These are phyloP conservation scores for Colletotrichum shisoi DNA, from an alignment of 2,329 filamentous ascomycete species.

Conservation along the genomic window DNA sequence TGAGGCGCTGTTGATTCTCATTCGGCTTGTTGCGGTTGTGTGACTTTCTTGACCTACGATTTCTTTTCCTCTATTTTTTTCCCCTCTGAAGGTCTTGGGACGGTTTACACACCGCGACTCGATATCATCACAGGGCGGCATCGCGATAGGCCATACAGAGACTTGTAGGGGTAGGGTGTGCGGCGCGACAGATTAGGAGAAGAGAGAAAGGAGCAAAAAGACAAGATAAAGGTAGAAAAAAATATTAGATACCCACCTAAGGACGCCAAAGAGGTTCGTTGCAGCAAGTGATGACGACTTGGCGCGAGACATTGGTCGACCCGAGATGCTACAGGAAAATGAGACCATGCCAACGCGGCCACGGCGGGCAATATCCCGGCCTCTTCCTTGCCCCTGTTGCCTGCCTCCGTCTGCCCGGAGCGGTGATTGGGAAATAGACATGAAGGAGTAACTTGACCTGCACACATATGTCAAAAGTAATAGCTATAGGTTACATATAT, in stretches of 20 bases:
- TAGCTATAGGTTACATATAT: too few relatives aligned
- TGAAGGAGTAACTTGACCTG: too few relatives aligned
- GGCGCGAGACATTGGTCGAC: neutral
- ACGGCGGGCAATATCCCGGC: neutral
- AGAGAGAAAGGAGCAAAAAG: too few relatives aligned
- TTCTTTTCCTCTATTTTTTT: constrained; percentile 2
- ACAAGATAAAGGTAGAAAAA: too few relatives aligned
- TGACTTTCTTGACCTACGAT: too few relatives aligned
- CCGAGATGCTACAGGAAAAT: neutral
- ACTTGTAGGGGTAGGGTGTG: constrained; percentile 35
- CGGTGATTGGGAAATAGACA: neutral
- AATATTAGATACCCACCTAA: constrained; percentile 29
- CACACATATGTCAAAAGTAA: too few relatives aligned
- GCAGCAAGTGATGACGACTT: too few relatives aligned
- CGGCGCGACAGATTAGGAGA: too few relatives aligned
- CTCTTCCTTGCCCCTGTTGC: neutral
- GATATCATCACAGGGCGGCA: constrained; percentile 21
- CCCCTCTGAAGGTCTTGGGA: constrained; percentile 16
- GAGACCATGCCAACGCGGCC: too few relatives aligned
- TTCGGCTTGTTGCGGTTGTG: neutral
- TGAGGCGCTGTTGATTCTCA: constrained; percentile 7
- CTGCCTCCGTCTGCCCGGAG: constrained; percentile 29
- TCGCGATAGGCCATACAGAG: constrained; percentile 26
- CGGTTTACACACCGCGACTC: constrained; percentile 21
- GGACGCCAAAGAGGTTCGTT: neutral